These are phyloP conservation scores for Wickerhamiella parazyma DNA, from an alignment of 805 yeast genomes.

Conservation along the genomic window DNA sequence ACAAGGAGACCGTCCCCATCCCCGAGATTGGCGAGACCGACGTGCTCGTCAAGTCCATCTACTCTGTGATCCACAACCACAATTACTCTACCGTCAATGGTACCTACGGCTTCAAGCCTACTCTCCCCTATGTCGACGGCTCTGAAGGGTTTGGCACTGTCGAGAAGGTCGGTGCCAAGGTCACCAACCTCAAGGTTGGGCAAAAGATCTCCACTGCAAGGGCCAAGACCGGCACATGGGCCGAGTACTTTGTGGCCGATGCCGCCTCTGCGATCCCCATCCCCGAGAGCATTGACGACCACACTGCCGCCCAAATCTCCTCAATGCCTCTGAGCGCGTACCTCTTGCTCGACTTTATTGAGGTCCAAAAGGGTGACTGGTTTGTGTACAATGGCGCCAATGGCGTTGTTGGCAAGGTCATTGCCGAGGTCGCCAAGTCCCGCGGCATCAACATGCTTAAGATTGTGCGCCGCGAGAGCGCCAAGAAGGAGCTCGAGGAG, in stretches of 20 bases:
- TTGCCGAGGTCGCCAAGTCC: slow-evolving; percentile 5
- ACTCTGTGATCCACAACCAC: slow-evolving; percentile 4
- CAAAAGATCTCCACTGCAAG: slow-evolving; percentile 2
- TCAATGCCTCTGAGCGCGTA: slow-evolving; percentile 8
- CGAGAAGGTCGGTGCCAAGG: slow-evolving; percentile 5
- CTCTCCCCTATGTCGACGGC: slow-evolving; percentile 3
- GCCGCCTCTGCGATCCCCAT: slow-evolving; percentile 1
- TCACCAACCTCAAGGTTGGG: slow-evolving; percentile 6
- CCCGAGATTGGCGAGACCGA: slow-evolving; percentile 4
- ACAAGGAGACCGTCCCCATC: not conserved
- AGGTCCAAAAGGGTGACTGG: slow-evolving; percentile 8
- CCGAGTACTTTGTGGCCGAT: slow-evolving; percentile 8
- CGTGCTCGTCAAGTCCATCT: slow-evolving; percentile 4
- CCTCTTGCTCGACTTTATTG: slow-evolving; percentile 3
- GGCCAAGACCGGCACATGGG: slow-evolving; percentile 8
- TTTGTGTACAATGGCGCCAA: slow-evolving; percentile 8
- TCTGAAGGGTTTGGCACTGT: slow-evolving; percentile 5
- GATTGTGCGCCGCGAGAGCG: slow-evolving; percentile 8
- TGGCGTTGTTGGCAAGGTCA: slow-evolving; percentile 6
- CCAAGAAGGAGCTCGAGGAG: slow-evolving; percentile 6
- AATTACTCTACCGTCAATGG: slow-evolving; percentile 2
- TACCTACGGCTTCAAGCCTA: slow-evolving; percentile 6
- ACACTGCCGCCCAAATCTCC: slow-evolving; percentile 8
- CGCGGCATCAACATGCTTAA: slow-evolving; percentile 9
- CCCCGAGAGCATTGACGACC: slow-evolving; percentile 5